These are phyloP conservation scores for Fraxinus anomala DNA, from an alignment of 257 asterid species.

Conservation along the genomic window DNA sequence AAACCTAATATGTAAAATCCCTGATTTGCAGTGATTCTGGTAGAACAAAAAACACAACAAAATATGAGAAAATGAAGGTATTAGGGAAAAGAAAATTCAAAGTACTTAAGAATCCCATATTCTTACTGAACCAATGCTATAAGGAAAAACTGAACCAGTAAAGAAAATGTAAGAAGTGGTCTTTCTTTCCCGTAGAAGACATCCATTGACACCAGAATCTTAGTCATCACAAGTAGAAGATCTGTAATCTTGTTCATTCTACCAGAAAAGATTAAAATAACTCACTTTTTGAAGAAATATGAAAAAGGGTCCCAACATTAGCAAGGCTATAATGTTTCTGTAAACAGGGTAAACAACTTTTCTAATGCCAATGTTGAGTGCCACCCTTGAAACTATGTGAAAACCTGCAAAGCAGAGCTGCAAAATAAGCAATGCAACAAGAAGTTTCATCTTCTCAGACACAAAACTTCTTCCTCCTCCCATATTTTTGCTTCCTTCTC, in stretches of 20 bases:
- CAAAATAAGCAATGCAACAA: constrained; percentile 61
- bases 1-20: constrained; percentile 78
- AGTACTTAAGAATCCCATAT: background rate
- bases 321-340: constrained; percentile 72
- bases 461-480: constrained; percentile 38
- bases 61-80: background rate
- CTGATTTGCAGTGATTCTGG: constrained; percentile 83
- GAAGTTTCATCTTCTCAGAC: constrained; percentile 62
- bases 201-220: background rate
- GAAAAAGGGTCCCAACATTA: constrained; percentile 78
- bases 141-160: constrained; percentile 73
- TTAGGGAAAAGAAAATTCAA: background rate
- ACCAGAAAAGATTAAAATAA: background rate
- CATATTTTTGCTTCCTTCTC: constrained; percentile 33
- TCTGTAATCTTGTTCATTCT: background rate
- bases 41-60: constrained; percentile 10
- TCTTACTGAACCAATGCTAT: constrained; percentile 78
- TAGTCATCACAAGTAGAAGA: background rate
- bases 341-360: constrained; percentile 82
- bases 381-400: constrained; percentile 84
- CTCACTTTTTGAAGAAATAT: constrained; percentile 76
- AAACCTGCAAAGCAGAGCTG: constrained; percentile 87
- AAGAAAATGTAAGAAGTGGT: constrained; percentile 77
- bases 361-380: constrained; percentile 85
- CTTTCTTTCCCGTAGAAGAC: constrained; percentile 65